Percentiles rank a stretch among this genome's conserved stretches.
phyloP scores from a whole-genome alignment of 129 eudicot species.

The Saposhnikovia divaricata region DNA sequence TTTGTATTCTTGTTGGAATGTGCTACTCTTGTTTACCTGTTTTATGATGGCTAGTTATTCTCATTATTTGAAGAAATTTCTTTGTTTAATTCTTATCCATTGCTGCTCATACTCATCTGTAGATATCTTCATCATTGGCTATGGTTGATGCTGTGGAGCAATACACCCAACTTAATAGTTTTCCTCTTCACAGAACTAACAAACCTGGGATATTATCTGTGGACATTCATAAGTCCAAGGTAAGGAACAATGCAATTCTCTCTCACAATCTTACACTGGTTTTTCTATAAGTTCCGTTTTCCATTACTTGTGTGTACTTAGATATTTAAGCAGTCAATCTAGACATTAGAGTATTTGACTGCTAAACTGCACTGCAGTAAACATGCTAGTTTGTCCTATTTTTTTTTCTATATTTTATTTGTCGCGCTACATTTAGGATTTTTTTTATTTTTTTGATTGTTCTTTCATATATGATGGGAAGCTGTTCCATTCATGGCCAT shows the following conservation, averaged over 20 bases:
- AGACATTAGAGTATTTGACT: neutral
- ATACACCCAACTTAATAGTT: constrained; percentile 75
- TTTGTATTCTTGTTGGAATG: neutral
- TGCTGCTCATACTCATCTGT: constrained; percentile 1
- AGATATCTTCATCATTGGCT: constrained; percentile 84
- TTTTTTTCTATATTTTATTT: neutral
- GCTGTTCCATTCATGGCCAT: neutral
- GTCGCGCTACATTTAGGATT: neutral
- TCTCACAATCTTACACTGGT: neutral
- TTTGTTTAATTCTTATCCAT: neutral
- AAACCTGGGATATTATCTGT: constrained; percentile 84
- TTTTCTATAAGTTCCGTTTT: neutral
- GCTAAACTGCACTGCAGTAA: neutral
- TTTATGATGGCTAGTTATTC: neutral
- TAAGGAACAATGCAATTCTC: constrained; percentile 16
- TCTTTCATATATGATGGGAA: neutral
- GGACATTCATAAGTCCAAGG: constrained; percentile 80
- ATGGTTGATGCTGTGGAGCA: constrained; percentile 70
- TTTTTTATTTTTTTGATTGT: neutral
- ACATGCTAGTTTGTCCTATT: neutral
- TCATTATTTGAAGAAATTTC: neutral
- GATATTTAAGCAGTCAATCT: neutral
- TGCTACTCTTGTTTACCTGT: neutral
- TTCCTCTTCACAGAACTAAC: constrained; percentile 87
- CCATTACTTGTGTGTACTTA: neutral